Base-by-base conservation (phyloP, 106 monocot genomes). In the Apostasia shenzhenica region DNA sequence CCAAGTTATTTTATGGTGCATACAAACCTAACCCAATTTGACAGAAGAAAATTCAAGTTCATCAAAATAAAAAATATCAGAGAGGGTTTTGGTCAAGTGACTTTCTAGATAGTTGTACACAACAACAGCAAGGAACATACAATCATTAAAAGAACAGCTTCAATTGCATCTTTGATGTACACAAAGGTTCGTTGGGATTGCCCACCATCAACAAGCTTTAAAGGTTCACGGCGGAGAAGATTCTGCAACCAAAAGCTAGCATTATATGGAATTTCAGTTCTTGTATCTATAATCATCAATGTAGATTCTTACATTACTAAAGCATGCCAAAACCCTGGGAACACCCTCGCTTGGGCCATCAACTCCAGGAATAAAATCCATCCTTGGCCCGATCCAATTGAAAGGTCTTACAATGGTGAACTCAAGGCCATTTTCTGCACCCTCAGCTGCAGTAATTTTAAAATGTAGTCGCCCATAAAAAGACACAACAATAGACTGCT, bases 331-430 rank as follows among this genome's bases (percentile, higher is more conserved):
- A 64, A 89, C 89, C 59, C 89, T 81, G 1, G 89, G 89, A 71
- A 89, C 89, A 59, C 89, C 89, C 69, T 89, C 89, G 67, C 82
- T 85, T 13, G 89, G 89, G 45, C 89, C 89, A 72, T 89, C 89
- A 75, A 89, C 81, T 13, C 89, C 89, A 72, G 89, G 89, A 73
- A 89, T 89, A 54, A 89, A 89, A 77, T 89, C 89, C 89, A 85
- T 85, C 74, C 89, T 79, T 44, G 89, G 89, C 48, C 89, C 89
- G 64, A 89, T 85, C 84, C 84, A 89, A 46, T 89, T 89, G 74
- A 85, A 89, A 68, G 88, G 88, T 59, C 88, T 82, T 4, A 89
- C 85, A 41, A 84, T 89, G 39, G 84, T 82, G 68, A 84, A 88
- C 46, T 84, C 74, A 50, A 84, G 82, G 6, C 77, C 88, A 72